Evolutionary conservation across 805 yeast species (phyloP), one percentile per base, ranked within the genome.

Genomic region (Vanderwaltozyma polyspora): DNA sequence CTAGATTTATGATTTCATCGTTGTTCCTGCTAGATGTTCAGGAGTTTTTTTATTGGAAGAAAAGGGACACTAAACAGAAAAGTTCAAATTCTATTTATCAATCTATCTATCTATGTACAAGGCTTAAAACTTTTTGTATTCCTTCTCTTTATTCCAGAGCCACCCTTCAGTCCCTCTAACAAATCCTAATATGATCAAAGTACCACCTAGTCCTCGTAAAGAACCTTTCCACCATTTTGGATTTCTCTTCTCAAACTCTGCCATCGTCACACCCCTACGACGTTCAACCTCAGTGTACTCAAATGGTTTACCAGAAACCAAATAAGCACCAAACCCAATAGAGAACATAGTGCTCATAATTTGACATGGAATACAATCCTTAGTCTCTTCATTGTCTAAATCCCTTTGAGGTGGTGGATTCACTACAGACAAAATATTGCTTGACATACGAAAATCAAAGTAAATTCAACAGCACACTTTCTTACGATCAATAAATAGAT

Each of bases 301-400:
- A 49, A 76, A 76, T 2, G 75, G 72, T 34, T 57, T 49, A 1
- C 82, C 80, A 14, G 76, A 59, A 13, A 68, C 64, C 38, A 81
- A 64, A 54, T 77, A 81, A 0, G 66, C 50, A 17, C 91, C 93
- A 4, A 78, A 77, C 4, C 64, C 73, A 1, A 78, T 37, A 19
- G 77, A 65, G 13, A 75, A 67, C 7, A 68, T 48, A 1, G 84
- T 66, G 29, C 80, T 79, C 63, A 79, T 71, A 1, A 74, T 52
- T 40, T 80, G 79, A 48, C 94, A 82, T 2, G 80, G 74, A 2
- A 77, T 43, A 48, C 94, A 82, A 42, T 70, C 76, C 38, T 62
- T 62, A 26, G 57, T 44, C 33, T 64, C 64, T 39, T 66, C 69
- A 17, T 66, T 67, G 1, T 61, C 46, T 11, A 69, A 47, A 32